Base-by-base conservation (phyloP, 169 alveolate species). In the Theileria orientalis region DNA sequence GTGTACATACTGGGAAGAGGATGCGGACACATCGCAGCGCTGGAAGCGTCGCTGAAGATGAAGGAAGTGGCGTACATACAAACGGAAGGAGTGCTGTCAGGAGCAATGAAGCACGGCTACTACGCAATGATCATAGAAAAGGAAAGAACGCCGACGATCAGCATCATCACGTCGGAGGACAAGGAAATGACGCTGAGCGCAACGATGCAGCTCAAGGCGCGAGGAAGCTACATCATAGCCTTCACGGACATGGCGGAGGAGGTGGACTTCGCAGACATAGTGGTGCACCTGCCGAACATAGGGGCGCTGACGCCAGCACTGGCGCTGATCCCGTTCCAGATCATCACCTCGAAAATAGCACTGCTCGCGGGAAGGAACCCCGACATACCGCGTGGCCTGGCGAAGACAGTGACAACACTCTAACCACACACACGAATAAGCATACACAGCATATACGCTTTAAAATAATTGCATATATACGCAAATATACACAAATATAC, bases 21-120 rank as follows among this genome's bases (percentile, higher is more conserved):
- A 0, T 87, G 92, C 35, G 96, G 97, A 30, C 94, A 93, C 63
- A 92, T 98, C 14, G 94, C 96, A 21, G 99, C 99, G 5, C 90
- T 90, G 62, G 99, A 97, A 83, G 99, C 98, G 37, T 99, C 99
- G 0, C 82, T 97, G 27, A 97, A 97, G 77, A 90, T 97, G 30
- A 97, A 97, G 86, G 99, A 97, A 84, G 75, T 96, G 16, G 87
- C 98, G 16, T 95, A 96, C 83, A 91, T 94, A 6, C 99, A 96
- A 75, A 96, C 98, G n/a, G 98, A 97, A 83, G 98, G 97, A 13
- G 95, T 93, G 51, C 86, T 96, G 1, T 96, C 97, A 8, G 99
- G 98, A 21, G 97, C 96, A 67, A 83, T 97, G 77, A 97, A 96
- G 74, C 99, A 96, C 77, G 99, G 99, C 11, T 96, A 97, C 13